Percentiles rank a stretch among this genome's conserved stretches.
Evolutionary conservation across 345 rosid species (phyloP).

Genomic region (Eucalyptus viminalis): DNA sequence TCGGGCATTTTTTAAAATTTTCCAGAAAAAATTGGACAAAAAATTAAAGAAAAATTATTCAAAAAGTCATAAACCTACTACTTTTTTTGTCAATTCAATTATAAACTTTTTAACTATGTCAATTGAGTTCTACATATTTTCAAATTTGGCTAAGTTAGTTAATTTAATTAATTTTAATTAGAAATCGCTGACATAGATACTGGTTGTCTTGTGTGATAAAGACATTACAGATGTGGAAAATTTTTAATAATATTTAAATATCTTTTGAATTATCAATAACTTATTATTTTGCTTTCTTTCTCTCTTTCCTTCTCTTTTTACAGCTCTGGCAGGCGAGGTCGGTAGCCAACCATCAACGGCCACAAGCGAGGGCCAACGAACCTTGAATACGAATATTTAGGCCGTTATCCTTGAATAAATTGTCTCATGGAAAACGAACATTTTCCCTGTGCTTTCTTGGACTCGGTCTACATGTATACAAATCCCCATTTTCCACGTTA

Average conservation of each 20-base stretch:
- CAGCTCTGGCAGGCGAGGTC: accelerated
- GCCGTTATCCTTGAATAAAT: accelerated
- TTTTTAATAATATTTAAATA: too few species aligned
- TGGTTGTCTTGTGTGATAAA: accelerated
- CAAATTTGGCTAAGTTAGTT: background rate
- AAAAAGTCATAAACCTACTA: accelerated
- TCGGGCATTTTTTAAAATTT: background rate
- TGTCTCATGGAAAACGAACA: background rate
- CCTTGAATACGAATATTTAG: background rate
- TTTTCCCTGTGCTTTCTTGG: background rate
- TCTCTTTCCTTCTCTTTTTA: background rate
- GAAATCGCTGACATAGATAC: accelerated
- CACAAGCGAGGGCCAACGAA: background rate
- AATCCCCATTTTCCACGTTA: background rate
- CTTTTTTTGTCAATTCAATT: too few species aligned
- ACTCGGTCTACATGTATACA: background rate
- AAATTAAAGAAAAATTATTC: background rate
- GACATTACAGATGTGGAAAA: accelerated
- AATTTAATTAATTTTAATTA: too few species aligned
- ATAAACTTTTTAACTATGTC: accelerated
- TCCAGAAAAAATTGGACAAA: background rate
- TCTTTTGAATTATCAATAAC: too few species aligned
- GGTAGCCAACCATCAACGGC: background rate
- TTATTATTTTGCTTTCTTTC: too few species aligned
- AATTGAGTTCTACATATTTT: too few species aligned